A percentile compares a stretch with the other conserved stretches of the same genome.
Evolutionary conservation across 768 basidiomycete genomes (phyloP).

Genomic region (Lactarius sp.): DNA sequence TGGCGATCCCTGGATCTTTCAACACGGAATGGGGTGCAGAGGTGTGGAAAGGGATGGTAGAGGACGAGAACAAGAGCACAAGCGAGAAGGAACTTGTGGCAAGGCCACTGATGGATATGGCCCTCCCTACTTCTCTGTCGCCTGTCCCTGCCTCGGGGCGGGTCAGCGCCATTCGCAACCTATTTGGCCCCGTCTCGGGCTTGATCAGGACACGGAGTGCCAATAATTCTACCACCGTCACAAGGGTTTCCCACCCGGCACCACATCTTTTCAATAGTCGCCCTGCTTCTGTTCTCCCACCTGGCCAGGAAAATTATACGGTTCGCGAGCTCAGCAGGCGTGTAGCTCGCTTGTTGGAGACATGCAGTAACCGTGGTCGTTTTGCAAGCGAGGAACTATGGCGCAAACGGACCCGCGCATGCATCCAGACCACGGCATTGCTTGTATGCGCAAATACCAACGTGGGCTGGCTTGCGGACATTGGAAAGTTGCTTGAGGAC

Average conservation of each 20-base stretch:
- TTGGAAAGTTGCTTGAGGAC: neutral
- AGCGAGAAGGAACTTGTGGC: too few relatives aligned
- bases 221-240: too few relatives aligned
- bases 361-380: conserved; percentile 1
- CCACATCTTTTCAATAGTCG: neutral
- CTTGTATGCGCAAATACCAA: neutral
- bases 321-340: conserved; percentile 6
- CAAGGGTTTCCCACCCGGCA: neutral
- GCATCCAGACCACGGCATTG: neutral
- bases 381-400: neutral
- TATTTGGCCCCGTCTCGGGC: neutral
- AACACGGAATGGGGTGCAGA: conserved; percentile 14
- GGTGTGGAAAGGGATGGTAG: neutral
- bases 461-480: conserved; percentile 11
- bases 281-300: neutral
- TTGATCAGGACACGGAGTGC: neutral
- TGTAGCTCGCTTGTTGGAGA: conserved; percentile 8
- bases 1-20: conserved; percentile 10
- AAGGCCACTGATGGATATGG: neutral
- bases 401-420: conserved; percentile 12
- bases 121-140: neutral
- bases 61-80: neutral
- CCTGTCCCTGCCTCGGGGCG: neutral
- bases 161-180: neutral
- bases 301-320: too few relatives aligned